Evolutionary conservation across 768 basidiomycete genomes (phyloP), one percentile per base, ranked within the genome.

Genomic region (Kwoniella sp.): DNA sequence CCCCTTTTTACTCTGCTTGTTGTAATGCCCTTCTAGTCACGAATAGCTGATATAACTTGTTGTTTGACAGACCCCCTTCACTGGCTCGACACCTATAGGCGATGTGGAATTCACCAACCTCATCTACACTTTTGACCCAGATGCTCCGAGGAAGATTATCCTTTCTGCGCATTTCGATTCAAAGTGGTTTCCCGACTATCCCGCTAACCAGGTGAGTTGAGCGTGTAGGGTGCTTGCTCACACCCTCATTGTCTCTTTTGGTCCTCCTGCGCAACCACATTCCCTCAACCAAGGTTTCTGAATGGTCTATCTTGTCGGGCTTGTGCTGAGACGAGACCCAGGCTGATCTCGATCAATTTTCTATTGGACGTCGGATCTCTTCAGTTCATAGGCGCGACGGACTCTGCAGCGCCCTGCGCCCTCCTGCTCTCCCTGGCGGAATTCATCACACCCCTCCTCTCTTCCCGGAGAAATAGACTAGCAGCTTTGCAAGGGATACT

Each of bases 371-470:
- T n/a, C n/a, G n/a, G n/a, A n/a, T n/a, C n/a, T n/a, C n/a, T n/a
- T 30, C 80, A 97, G 91, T 99, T 99, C 77, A 83, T 99, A 73
- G 96, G 96, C 33, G 96, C 96, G 9, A 98, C 93, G 10, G 96
- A 99, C 77, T 96, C 93, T 0, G 96, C 94, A 6, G 92, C 91
- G 33, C 88, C 96, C 1, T 97, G 94, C 69, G 92, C 93, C 3
- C 88, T 98, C 81, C 85, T 99, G 83, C 85, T 97, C 27, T 93
- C 97, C 80, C 82, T 97, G 17, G 96, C 93, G 0, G 90, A 93
- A 80, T 82, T 89, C 5, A 81, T 97, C 40, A 86, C 90, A 64
- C 87, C 74, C 22, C 69, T 67, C 8, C 71, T 80, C 0, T 36
- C 44, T 0, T 63, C 66, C 2, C 73, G 82, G 0, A 66, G 73